Percentiles rank a stretch among this genome's conserved stretches.
These are phyloP conservation scores for Lepiota brunneoincarnata DNA, from an alignment of 768 basidiomycete species.

Conservation along the genomic window DNA sequence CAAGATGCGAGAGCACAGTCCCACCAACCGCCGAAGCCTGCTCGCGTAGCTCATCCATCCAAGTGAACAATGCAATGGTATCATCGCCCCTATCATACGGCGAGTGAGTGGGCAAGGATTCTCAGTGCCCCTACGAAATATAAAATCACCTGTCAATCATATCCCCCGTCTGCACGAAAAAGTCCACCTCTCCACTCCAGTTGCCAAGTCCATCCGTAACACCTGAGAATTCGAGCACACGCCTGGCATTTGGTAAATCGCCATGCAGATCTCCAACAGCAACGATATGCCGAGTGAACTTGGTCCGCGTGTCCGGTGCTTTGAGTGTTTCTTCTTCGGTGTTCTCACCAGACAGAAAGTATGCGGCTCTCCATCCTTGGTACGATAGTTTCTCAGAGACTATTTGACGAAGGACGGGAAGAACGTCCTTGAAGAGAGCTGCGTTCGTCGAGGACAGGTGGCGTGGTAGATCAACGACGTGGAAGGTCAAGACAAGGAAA, in stretches of 20 bases:
- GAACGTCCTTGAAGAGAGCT: not conserved
- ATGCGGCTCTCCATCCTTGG: not conserved
- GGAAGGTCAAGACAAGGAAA: not conserved
- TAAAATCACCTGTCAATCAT: slow-evolving; percentile 80
- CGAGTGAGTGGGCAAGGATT: not conserved
- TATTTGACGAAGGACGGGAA: slow-evolving; percentile 6
- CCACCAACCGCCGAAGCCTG: slow-evolving; percentile 74
- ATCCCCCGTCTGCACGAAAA: slow-evolving; percentile 94
- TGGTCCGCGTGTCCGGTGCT: slow-evolving; percentile 16
- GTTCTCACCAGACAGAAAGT: not conserved
- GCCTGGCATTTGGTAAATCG: slow-evolving; percentile 75
- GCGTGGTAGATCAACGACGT: not conserved
- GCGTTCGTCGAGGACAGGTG: not conserved
- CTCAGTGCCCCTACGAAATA: not conserved
- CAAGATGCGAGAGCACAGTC: slow-evolving; percentile 72
- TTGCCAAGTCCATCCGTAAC: slow-evolving; percentile 70
- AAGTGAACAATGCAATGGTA: slow-evolving; percentile 78
- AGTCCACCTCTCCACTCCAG: slow-evolving; percentile 83
- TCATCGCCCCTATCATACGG: slow-evolving; percentile 68
- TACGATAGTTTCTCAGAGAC: not conserved
- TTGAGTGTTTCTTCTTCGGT: not conserved
- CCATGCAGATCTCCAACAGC: slow-evolving; percentile 95
- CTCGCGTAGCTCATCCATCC: slow-evolving; percentile 80
- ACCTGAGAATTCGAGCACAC: slow-evolving; percentile 75
- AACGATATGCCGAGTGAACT: slow-evolving; percentile 60